These are phyloP conservation scores for Curvularia hawaiiensis DNA, from an alignment of 2,329 filamentous ascomycete species.

Conservation along the genomic window DNA sequence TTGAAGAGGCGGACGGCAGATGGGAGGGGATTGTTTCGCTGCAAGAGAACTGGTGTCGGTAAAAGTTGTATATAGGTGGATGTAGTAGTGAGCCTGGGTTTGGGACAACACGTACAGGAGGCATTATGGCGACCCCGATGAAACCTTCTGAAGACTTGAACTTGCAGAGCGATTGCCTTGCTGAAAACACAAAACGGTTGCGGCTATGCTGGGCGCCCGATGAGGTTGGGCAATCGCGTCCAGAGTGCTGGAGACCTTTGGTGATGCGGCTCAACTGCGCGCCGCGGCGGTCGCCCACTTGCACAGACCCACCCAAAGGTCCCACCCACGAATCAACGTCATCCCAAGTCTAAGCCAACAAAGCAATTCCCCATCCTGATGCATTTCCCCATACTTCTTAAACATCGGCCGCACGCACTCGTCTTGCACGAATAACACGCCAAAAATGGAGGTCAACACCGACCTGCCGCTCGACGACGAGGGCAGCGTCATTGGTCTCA, in stretches of 20 bases:
- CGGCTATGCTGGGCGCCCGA: background rate
- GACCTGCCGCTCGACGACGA: constrained; percentile 35
- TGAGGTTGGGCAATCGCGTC: background rate
- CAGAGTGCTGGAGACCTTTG: constrained; percentile 1
- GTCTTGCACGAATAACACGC: background rate
- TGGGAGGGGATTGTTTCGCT: constrained; percentile 51
- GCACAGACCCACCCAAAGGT: constrained; percentile 4
- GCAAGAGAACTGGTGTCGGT: constrained; percentile 13
- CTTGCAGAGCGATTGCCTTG: background rate
- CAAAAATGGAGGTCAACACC: constrained; percentile 21
- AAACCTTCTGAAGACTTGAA: too few species aligned
- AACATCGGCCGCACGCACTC: constrained; percentile 2
- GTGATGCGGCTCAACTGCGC: constrained; percentile 18
- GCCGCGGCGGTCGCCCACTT: constrained; percentile 24
- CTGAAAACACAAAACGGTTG: background rate
- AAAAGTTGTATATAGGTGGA: constrained; percentile 21
- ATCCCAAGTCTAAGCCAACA: constrained; percentile 30
- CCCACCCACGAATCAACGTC: constrained; percentile 40
- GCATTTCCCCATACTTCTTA: constrained; percentile 18
- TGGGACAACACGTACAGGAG: constrained; percentile 18
- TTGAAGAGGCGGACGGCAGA: constrained; percentile 47
- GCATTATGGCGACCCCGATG: constrained; percentile 15
- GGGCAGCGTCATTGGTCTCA: constrained; percentile 68
- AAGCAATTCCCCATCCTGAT: constrained; percentile 15
- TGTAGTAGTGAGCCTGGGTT: constrained; percentile 45